Base-by-base conservation (phyloP, 345 rosid species). In the Rubroshorea leprosula region DNA sequence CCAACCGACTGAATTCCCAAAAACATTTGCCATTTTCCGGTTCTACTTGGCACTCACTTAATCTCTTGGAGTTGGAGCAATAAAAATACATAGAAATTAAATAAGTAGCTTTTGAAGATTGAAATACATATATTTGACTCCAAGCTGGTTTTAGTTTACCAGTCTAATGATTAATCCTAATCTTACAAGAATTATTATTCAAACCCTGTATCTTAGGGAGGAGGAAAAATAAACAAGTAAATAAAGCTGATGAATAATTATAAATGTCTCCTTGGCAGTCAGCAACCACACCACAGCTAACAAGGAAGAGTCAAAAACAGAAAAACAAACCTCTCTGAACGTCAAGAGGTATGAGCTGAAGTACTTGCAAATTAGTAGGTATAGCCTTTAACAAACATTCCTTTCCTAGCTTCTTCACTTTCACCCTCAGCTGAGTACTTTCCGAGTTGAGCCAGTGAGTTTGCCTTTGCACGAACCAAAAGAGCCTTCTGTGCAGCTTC, bases 401-500 rank as follows among this genome's bases (percentile, higher is more conserved):
- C n/a, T n/a, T n/a, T n/a, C n/a, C n/a, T n/a, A n/a, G n/a, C 97
- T 54, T 90, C 93, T 50, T 90, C 96, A 3, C 93, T 81, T 74
- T 90, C 96, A 25, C 89, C 93, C 62, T 85, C 86, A 0, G 90
- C 90, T 0, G 83, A 79, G 89, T 90, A 90, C 69, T 87, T 87
- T 21, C 96, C 97, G 6, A 90, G 90, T 90, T 90, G 97, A 65
- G 97, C 96, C 57, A 84, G 74, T 19, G 97, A 90, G 77, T 90
- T 90, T 59, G 96, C 87, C 65, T 72, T 81, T 68, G 96, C 97
- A 15, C 96, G 80, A 62, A 72, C 11, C 45, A 90, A 85, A 58
- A 90, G 75, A 4, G 70, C 20, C 6, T 84, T 83, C 74, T 90
- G 97, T 66, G 97, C 97, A 0, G 68, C 89, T 75, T 80, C 72